These are phyloP conservation scores for Crithidia fasciculata DNA, from an alignment of 208 protist genomes.

Conservation along the genomic window DNA sequence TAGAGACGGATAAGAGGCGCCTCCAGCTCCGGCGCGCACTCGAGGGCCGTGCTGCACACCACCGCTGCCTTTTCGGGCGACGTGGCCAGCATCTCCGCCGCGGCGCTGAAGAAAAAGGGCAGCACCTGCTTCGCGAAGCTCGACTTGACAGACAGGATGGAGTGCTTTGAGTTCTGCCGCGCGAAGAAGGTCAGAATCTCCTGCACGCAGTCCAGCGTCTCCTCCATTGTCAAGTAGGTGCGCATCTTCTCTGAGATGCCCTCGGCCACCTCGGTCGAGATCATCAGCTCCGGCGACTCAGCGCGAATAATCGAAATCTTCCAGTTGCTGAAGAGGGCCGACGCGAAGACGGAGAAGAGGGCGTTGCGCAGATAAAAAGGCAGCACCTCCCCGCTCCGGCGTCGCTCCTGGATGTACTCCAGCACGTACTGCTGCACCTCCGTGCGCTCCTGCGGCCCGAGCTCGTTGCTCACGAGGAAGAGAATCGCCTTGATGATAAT, in stretches of 20 bases:
- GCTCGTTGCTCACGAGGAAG: conserved; percentile 89
- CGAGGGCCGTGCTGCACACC: conserved; percentile 67
- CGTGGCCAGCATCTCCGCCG: conserved; percentile 31
- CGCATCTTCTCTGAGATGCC: conserved; percentile 56
- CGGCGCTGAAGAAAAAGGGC: conserved; percentile 71
- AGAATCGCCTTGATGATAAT: conserved; percentile 80
- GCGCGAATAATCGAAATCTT: conserved; percentile 52
- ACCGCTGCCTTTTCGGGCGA: conserved; percentile 40
- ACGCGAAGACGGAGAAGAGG: conserved; percentile 76
- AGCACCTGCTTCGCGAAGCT: conserved; percentile 61
- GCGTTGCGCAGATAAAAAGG: conserved; percentile 68
- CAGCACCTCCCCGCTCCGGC: conserved; percentile 44
- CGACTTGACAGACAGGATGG: conserved; percentile 48
- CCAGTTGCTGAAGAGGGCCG: conserved; percentile 82
- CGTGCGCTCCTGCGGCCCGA: conserved; percentile 78
- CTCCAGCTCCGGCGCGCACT: conserved; percentile 52
- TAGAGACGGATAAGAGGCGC: conserved; percentile 36
- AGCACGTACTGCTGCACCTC: conserved; percentile 76
- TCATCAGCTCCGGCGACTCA: conserved; percentile 35
- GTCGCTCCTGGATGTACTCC: conserved; percentile 50
- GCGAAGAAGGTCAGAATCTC: conserved; percentile 78
- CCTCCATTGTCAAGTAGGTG: conserved; percentile 47
- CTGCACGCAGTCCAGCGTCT: conserved; percentile 78
- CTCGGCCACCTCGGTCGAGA: conserved; percentile 26
- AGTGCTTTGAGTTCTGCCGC: conserved; percentile 50